Evolutionary conservation across 2,329 filamentous ascomycete genomes (phyloP), one percentile per base, ranked within the genome.

Genomic region (Claviceps sp.): DNA sequence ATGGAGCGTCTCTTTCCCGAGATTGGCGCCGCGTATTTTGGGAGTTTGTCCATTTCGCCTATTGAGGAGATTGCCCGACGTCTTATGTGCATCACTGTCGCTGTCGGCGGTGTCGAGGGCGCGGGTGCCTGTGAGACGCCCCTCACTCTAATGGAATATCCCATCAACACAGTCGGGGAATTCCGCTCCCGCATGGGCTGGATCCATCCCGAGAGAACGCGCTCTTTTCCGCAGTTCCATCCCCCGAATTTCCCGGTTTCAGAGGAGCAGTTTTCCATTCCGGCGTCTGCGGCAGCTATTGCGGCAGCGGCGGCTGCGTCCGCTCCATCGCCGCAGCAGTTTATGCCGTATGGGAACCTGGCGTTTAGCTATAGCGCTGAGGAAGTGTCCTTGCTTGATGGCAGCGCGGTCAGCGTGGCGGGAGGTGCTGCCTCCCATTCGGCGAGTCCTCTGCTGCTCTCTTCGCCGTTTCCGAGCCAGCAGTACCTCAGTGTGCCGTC

Each of bases 1-100:
- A 80, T 97, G 69, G 90, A 96, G 69, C 87, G 89, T 16, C 77
- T 96, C 55, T 96, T 95, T 65, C 89, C 90, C 2, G 89, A 94
- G 65, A 85, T 96, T 59, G 90, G 89, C 47, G 85, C 89, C 19
- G 85, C 89, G 48, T 95, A 96, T 67, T 89, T 91, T 60, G 87
- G 86, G 47, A 85, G 83, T 59, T 75, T 95, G 58, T 84, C 87
- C 16, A 78, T 95, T 46, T 75, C 77, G 1, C 89, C 90, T 0
- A 82, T 97, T 37, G 89, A 95, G 66, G 85, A 93, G 64, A 95
- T 96, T 61, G 82, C 89, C 46, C 79, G 81, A 47, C 81, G 87
- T 39, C 78, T 95, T 30, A 75, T 84, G 57, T 78, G 82, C 22
- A 79, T 87, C 70, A 88, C 78, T 59, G 70, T 81, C 22, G 76